These are phyloP conservation scores for Colletotrichum caudatum DNA, from an alignment of 2,329 filamentous ascomycete species.

Conservation along the genomic window DNA sequence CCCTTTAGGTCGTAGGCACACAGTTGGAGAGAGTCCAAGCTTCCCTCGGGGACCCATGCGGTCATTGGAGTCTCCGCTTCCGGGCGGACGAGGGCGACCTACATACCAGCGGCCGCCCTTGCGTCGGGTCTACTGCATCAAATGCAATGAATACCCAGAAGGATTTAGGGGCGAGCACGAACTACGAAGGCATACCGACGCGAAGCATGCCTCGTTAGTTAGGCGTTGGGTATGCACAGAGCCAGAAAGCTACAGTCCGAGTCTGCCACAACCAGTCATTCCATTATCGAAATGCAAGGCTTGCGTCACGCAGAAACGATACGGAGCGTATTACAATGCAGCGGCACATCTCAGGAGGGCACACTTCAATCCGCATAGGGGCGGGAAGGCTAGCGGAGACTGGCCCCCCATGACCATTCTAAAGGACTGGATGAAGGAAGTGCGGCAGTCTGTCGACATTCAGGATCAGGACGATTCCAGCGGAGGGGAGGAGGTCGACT, in stretches of 20 bases:
- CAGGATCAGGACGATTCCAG: conserved; percentile 62
- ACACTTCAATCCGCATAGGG: conserved; percentile 68
- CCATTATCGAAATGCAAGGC: conserved; percentile 68
- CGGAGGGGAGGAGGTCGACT: conserved; percentile 60
- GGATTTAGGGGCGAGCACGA: conserved; percentile 95
- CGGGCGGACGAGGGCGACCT: conserved; percentile 54
- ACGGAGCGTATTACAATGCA: conserved; percentile 70
- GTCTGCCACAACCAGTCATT: conserved; percentile 61
- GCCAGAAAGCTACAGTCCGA: conserved; percentile 54
- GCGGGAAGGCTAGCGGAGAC: conserved; percentile 68
- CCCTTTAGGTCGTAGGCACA: conserved; percentile 55
- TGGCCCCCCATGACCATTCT: conserved; percentile 69
- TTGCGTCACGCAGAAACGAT: conserved; percentile 67
- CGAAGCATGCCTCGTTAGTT: conserved; percentile 67
- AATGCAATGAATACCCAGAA: conserved; percentile 84
- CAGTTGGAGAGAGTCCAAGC: conserved; percentile 60
- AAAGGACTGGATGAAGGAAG: conserved; percentile 72
- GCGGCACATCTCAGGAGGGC: conserved; percentile 69
- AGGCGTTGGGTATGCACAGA: conserved; percentile 69
- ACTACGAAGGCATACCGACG: conserved; percentile 74
- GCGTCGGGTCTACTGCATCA: conserved; percentile 79
- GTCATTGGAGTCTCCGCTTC: conserved; percentile 57
- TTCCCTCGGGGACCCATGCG: conserved; percentile 55
- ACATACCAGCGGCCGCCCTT: conserved; percentile 69
- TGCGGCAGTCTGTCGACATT: conserved; percentile 61